These are phyloP conservation scores for Neophaeococcomyces mojaviensis DNA, from an alignment of 2,329 filamentous ascomycete species.

Conservation along the genomic window DNA sequence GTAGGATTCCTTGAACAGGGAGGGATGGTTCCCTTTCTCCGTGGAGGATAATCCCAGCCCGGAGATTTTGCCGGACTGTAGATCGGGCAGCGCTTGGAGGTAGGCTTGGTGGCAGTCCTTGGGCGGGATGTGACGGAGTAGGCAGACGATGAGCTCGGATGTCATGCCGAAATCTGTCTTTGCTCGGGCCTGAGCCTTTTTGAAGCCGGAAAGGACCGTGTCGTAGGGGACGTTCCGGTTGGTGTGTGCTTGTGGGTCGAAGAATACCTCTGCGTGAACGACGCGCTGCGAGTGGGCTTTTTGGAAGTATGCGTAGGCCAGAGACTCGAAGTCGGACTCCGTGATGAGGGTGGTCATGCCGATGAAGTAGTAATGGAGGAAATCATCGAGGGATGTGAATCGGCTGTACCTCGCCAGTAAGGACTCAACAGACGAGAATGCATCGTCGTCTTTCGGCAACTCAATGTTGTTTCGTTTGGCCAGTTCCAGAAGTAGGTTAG, in stretches of 20 bases:
- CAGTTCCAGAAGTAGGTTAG: constrained; percentile 61
- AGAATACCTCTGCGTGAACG: constrained; percentile 69
- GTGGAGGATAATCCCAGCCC: constrained; percentile 65
- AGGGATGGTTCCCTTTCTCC: constrained; percentile 47
- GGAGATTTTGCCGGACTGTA: constrained; percentile 46
- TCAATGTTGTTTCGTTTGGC: constrained; percentile 58
- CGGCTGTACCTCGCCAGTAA: constrained; percentile 57
- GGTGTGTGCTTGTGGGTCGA: constrained; percentile 71
- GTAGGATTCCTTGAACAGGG: constrained; percentile 57
- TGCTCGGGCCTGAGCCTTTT: constrained; percentile 53
- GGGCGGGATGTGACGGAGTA: constrained; percentile 45
- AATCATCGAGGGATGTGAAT: constrained; percentile 65
- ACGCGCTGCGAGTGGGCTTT: constrained; percentile 59
- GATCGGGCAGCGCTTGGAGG: constrained; percentile 26
- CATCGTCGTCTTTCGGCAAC: constrained; percentile 53
- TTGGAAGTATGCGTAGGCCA: constrained; percentile 66
- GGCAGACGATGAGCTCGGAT: constrained; percentile 62
- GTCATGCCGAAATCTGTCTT: constrained; percentile 55
- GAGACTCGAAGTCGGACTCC: constrained; percentile 59
- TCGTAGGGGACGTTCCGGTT: constrained; percentile 56
- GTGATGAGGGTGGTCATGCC: constrained; percentile 64
- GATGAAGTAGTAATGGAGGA: constrained; percentile 71
- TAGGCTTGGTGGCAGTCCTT: constrained; percentile 16
- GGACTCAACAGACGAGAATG: constrained; percentile 54
- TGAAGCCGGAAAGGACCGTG: constrained; percentile 58